Base-by-base conservation (phyloP, 1,284 basidiomycete genomes). In the Austroboletus rostrupii region DNA sequence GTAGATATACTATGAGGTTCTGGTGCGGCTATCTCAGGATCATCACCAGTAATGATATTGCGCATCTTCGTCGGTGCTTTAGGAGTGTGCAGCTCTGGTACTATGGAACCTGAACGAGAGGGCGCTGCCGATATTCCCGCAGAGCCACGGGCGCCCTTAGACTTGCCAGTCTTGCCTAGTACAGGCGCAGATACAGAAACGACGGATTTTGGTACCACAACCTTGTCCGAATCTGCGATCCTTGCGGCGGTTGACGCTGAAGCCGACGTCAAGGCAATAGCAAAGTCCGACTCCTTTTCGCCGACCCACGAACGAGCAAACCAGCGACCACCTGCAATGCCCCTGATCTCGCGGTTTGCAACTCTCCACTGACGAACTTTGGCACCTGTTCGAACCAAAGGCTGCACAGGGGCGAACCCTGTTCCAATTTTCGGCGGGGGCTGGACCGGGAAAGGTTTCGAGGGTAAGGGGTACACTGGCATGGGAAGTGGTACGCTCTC, bases 261-360 rank as follows among this genome's bases (percentile, higher is more conserved):
- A 52, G 78, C 58, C 14, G 61, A 59, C 5, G 61, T 52, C 2
- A 75, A 48, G 3, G 65, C 57, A 14, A 55, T 56, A 1, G 71
- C 76, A 49, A 76, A 81, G 52, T 84, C 78, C 13, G 85, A 87
- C 39, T 87, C 84, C 65, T 87, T 88, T 52, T 83, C 82, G n/a
- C 86, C 87, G 13, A 86, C 83, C 87, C 86, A 90, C 13, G 83
- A 71, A 26, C 76, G 77, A 9, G 80, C 70, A 58, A 89, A 84
- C 87, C 87, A 90, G 26, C 87, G 77, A 3, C 87, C 87, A 13
- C 87, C 87, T 29, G 82, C 87, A 48, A 90, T 87, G 10, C 87
- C 87, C 38, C 85, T 74, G 43, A 90, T 80, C 64, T 90, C 87
- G 44, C 87, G 78, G 50, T 83, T 76, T 6, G 85, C 87, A 38